These are phyloP conservation scores for Tolypocladium tropicale DNA, from an alignment of 2,329 filamentous ascomycete species.

Conservation along the genomic window DNA sequence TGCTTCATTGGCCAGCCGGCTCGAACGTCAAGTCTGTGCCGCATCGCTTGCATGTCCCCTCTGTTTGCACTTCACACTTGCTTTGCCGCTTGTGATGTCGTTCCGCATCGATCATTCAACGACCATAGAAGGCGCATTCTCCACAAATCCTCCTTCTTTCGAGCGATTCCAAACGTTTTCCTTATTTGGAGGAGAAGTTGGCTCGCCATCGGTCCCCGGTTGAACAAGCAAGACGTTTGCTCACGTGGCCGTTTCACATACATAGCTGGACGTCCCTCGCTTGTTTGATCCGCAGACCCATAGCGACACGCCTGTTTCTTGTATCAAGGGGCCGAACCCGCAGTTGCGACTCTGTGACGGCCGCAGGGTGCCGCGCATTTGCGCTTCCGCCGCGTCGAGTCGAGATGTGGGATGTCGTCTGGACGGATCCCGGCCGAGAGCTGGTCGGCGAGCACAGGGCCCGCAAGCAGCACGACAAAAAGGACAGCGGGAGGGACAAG, in stretches of 20 bases:
- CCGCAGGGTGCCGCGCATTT: background rate
- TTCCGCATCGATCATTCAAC: background rate
- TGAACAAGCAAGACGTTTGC: background rate
- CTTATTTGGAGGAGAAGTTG: background rate
- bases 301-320: background rate
- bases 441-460: slow-evolving; percentile 41
- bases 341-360: background rate
- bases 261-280: background rate
- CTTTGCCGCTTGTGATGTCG: background rate
- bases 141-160: background rate
- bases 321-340: background rate
- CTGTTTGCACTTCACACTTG: background rate
- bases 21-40: background rate
- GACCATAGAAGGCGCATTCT: background rate
- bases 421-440: slow-evolving; percentile 45
- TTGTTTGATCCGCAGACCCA: background rate
- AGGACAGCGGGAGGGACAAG: slow-evolving; percentile 7
- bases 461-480: slow-evolving; percentile 24
- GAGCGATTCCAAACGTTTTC: background rate
- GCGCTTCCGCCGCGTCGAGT: background rate
- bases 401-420: slow-evolving; percentile 48
- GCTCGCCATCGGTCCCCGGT: background rate
- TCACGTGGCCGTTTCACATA: background rate
- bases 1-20: background rate
- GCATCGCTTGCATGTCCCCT: background rate